Conservation (phyloP, 2,329 filamentous ascomycete genomes). For the Elsinoe perseae region DNA sequence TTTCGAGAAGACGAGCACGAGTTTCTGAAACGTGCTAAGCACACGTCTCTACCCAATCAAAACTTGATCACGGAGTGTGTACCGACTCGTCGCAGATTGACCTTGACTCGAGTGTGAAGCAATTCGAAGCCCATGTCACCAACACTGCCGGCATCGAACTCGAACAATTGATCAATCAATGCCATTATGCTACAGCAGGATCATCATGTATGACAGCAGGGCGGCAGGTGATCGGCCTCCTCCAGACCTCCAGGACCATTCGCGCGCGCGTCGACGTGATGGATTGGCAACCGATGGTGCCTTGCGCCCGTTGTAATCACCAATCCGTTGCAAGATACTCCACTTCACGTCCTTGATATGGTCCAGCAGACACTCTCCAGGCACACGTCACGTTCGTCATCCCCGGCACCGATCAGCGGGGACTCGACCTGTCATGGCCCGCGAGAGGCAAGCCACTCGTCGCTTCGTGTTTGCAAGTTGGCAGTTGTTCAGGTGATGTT, state of each 20-base stretch:
- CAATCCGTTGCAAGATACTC: constrained; percentile 11
- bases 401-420: constrained; percentile 6
- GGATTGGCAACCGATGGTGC: neutral
- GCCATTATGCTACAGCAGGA: neutral
- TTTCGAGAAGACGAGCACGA: constrained; percentile 13
- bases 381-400: neutral
- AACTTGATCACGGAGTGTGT: neutral
- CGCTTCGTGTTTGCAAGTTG: neutral
- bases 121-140: neutral
- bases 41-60: neutral
- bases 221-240: neutral
- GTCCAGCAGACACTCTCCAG: neutral
- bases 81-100: constrained; percentile 6
- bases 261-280: constrained; percentile 10
- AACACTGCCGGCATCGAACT: neutral
- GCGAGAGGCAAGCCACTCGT: neutral
- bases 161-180: neutral
- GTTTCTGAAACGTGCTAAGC: constrained; percentile 1
- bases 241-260: neutral
- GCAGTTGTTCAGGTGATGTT: neutral
- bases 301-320: constrained; percentile 7
- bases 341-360: constrained; percentile 10
- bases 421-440: neutral
- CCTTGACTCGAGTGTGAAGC: neutral
- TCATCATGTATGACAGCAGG: neutral